Evolutionary conservation across 352 stramenopile genomes (phyloP).

Genomic region (Phytophthora cactorum): DNA sequence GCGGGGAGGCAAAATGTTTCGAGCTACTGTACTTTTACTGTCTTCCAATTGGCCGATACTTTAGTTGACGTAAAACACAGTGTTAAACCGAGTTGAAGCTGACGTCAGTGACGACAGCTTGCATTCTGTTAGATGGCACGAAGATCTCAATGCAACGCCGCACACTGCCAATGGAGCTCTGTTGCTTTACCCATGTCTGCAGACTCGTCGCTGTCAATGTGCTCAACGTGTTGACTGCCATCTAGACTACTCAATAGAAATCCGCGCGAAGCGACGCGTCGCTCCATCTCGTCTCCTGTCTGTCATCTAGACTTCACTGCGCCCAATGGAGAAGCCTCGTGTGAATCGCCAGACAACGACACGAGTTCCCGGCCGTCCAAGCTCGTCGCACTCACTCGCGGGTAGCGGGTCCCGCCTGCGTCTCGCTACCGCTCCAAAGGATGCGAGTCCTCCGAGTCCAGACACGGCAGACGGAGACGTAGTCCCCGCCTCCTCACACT

Average conservation of each 20-base stretch:
- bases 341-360: slow-evolving; percentile 1
- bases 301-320: background rate
- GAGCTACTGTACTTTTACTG: slow-evolving; percentile 1
- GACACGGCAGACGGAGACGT: background rate
- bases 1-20: background rate
- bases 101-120: background rate
- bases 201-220: background rate
- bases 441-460: background rate
- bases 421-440: background rate
- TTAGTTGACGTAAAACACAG: slow-evolving; percentile 14
- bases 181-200: background rate
- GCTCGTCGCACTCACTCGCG: slow-evolving; percentile 2
- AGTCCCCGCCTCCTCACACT: background rate
- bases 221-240: background rate
- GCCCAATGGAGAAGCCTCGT: slow-evolving; percentile 19
- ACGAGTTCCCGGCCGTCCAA: background rate
- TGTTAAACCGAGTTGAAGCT: background rate
- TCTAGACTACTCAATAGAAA: slow-evolving; percentile 4
- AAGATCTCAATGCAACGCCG: background rate
- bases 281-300: background rate
- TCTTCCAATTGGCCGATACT: background rate
- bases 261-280: slow-evolving; percentile 9
- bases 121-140: background rate
- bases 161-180: background rate
- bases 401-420: slow-evolving; percentile 7